These are phyloP conservation scores for Plectranthus barbatus DNA, from an alignment of 257 asterid genomes.

Conservation along the genomic window DNA sequence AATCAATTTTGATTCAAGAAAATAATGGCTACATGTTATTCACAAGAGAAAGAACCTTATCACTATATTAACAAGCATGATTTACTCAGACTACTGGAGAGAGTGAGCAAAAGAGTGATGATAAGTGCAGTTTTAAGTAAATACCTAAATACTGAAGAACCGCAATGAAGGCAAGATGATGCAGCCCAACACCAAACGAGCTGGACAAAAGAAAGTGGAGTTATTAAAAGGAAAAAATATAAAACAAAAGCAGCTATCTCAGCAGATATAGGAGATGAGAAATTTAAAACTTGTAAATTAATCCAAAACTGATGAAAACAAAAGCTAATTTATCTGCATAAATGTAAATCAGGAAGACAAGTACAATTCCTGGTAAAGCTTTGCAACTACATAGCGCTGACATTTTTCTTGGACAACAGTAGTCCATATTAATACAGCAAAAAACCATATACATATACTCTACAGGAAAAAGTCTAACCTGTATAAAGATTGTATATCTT, in stretches of 20 bases:
- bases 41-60: too few species aligned
- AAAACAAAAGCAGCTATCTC: neutral
- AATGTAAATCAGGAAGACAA: neutral
- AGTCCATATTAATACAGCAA: neutral
- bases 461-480: constrained; percentile 31
- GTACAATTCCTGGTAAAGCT: neutral
- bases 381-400: neutral
- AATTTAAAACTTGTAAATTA: neutral
- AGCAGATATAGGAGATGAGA: neutral
- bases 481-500: constrained; percentile 69
- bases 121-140: constrained; percentile 10
- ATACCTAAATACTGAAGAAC: constrained; percentile 72
- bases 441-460: neutral
- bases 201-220: constrained; percentile 34
- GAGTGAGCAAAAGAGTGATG: too few species aligned
- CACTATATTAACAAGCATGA: constrained; percentile 1
- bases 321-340: neutral
- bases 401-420: neutral
- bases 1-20: too few species aligned
- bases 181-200: constrained; percentile 76
- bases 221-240: neutral
- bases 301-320: neutral
- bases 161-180: constrained; percentile 59
- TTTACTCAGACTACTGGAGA: neutral
- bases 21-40: too few species aligned